Conservation (phyloP, 768 basidiomycete genomes). For the Pisolithus tinctorius region DNA sequence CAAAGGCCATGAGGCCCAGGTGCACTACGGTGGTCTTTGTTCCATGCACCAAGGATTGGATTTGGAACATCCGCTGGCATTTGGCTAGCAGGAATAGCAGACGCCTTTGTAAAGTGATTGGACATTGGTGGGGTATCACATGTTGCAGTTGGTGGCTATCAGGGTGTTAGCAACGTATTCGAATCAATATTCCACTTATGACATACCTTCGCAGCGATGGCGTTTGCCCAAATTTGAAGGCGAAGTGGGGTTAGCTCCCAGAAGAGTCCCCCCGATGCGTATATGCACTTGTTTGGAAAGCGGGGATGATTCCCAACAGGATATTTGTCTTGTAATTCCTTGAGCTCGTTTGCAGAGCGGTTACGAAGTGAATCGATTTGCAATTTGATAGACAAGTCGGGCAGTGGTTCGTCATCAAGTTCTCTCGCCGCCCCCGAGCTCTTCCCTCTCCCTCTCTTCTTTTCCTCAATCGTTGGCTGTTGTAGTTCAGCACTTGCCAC, state of each 20-base stretch:
- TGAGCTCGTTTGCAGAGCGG: not conserved
- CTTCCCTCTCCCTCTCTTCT: too few relatives aligned
- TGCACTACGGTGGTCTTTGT: not conserved
- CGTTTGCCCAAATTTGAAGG: conserved; percentile 1
- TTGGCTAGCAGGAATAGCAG: not conserved
- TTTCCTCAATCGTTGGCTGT: not conserved
- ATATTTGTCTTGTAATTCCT: too few relatives aligned
- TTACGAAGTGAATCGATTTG: not conserved
- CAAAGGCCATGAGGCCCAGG: not conserved
- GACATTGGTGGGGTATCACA: not conserved
- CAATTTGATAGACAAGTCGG: not conserved
- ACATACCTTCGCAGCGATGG: not conserved
- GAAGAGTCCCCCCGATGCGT: not conserved
- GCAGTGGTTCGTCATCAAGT: too few relatives aligned
- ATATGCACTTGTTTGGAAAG: conserved; percentile 4
- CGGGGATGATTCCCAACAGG: not conserved
- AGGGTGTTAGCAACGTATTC: not conserved
- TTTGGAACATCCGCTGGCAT: not conserved
- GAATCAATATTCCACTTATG: not conserved
- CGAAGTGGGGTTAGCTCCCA: not conserved
- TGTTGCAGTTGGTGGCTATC: not conserved
- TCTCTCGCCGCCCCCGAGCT: too few relatives aligned
- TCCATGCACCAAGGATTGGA: not conserved
- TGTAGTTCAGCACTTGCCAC: not conserved
- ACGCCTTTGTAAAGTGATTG: too few relatives aligned